Base-by-base conservation (phyloP, 352 stramenopile species). In the Globisporangium rhizosaccharum region DNA sequence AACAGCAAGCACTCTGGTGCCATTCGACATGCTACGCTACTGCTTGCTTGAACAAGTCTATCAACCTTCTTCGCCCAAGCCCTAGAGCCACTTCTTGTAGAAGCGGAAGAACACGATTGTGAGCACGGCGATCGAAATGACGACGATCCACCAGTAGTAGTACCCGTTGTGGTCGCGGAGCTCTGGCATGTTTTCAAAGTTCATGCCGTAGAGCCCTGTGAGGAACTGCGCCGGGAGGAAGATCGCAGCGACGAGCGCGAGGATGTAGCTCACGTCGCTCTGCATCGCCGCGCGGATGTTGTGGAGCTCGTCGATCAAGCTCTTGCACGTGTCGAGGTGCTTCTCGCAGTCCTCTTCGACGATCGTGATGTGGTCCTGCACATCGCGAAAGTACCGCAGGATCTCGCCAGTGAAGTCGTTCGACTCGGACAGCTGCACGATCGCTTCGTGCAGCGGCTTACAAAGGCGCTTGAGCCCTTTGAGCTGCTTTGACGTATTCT, bases 161-260 rank as follows among this genome's bases (percentile, higher is more conserved):
- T 96, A 96, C 42, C 84, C 87, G 48, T 90, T 66, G 53, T 85
- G 59, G 60, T 76, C 75, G n/a, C 79, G 52, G 30, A 96, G 71
- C 62, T 94, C 87, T 3, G 86, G 85, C 85, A 96, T 96, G 56
- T 87, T 73, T 30, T 77, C 72, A 58, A 94, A 96, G 71, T 96
- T 96, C 87, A 96, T 96, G 47, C 87, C 87, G 56, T 94, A 94
- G 10, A 96, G 59, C 18, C 82, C 81, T n/a, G 87, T 92, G 33
- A 95, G 75, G 63, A 96, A 96, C 64, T 94, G 85, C 23, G 82
- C 87, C 2, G 87, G 87, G 30, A 96, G 56, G 33, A 92, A 92
- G 33, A 93, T 73, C 4, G 87, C 87, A 4, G 85, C 84, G 9
- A 96, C 77, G 3, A 96, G 71, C 33, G 86, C 88, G 39, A 96